Base-by-base conservation (phyloP, 148 eudicot genomes). In the Silene uniflora region DNA sequence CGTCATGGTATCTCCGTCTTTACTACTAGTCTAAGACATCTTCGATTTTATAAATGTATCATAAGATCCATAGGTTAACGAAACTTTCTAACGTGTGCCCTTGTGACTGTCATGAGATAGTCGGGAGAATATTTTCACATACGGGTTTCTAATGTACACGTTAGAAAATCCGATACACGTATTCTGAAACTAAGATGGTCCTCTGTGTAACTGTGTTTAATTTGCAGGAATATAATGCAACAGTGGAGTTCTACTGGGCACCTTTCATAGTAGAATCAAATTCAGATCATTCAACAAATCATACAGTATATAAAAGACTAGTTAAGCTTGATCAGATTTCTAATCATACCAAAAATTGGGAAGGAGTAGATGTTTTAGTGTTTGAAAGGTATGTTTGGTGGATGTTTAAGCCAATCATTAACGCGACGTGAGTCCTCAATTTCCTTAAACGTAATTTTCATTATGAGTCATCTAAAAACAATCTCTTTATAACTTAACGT, bases 351-450 rank as follows among this genome's bases (percentile, higher is more conserved):
- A 80, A 79, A 73, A 78, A 85, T 55, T 94, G 98, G 98, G 91
- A 89, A 70, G 90, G 93, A 24, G 97, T 86, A 0, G 90, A 94
- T 75, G 69, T 88, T 64, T 77, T 94, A 77, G 91, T 92, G 7
- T 94, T 90, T 71, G 97, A 92, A 76, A 94, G 96, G 83, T 94
- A 94, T 75, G 89, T 94, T 23, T 94, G 98, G 98, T 94, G 98
- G 98, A 94, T 90, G 98, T 86, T 90, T 77, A 87, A 89, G 75
- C 96, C 96, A 3, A 66, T 76, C 2, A 92, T 94, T 68, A 94
- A 94, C 14, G 97, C 96, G 35, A 92, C 97, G 98, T 94, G 32
- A 79, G 88, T 27, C 11, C 17, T 5, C 9, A 14, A 27, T 61
- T 61, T 61, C 65, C 1, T 39, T 6, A 1, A 39, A 39, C 44